Evolutionary conservation across 1,284 basidiomycete genomes (phyloP), one percentile per base, ranked within the genome.

Genomic region (Tilletia walkeri): DNA sequence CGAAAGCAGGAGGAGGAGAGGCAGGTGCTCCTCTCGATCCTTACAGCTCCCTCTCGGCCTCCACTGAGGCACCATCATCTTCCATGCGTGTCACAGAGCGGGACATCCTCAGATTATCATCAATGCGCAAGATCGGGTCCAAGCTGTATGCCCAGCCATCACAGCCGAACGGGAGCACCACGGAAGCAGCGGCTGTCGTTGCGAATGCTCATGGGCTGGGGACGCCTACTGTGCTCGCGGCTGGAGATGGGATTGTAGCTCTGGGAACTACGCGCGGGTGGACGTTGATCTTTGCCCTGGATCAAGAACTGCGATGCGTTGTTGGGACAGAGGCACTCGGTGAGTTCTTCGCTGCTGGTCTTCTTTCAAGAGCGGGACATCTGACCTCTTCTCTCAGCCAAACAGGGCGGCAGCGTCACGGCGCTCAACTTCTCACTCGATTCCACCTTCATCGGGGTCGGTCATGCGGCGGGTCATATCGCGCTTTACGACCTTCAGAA

Each of bases 371-470:
- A 63, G 41, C 0, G 41, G 41, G 14, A 45, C 39, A 47, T 67
- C 53, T 34, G 24, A 14, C 70, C 1, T 20, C 24, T 50, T 7
- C 39, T 49, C 50, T 24, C 82, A 91, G 90, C 86, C 63, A 88
- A 86, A 78, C 84, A 86, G 10, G 86, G 90, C 18, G 93, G 94
- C 16, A 84, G 92, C n/a, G 93, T 96, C 18, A 96, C 93, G 5
- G 91, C 94, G 0, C 85, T 99, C 4, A 90, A 93, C 1, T 86
- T 99, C 66, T 97, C 95, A 3, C 90, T 92, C 75, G 96, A 99
- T 81, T 92, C 94, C 78, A 95, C 95, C 0, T 98, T 90, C 83
- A 86, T 98, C 65, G 95, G 91, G 0, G 91, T 92, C 1, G 96
- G 96, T 0, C 93, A 98, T 83, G 87, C 89, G 0, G 88, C 88